A percentile compares a stretch with the other conserved stretches of the same genome.
phyloP scores from a whole-genome alignment of 805 yeast species.

The Yarrowia phangngaensis region DNA sequence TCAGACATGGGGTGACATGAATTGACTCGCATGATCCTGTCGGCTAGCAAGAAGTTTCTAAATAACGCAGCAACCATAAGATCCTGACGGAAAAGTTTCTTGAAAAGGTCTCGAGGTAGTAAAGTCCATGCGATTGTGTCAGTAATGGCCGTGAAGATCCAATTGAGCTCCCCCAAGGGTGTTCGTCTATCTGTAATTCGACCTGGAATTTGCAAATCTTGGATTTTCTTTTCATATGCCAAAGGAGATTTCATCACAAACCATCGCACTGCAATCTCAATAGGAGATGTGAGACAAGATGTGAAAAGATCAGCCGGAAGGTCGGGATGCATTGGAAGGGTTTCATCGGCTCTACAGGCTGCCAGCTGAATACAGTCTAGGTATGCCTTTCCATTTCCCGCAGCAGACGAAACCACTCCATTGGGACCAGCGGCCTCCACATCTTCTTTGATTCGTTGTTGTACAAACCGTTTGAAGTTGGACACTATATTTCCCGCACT shows the following conservation, averaged over 20 bases:
- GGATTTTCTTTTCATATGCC: slow-evolving; percentile 35
- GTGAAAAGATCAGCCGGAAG: slow-evolving; percentile 95
- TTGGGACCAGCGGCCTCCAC: slow-evolving; percentile 53
- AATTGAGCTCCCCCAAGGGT: slow-evolving; percentile 90
- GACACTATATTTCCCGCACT: slow-evolving; percentile 90
- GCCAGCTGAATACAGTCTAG: slow-evolving; percentile 89
- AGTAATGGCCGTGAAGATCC: slow-evolving; percentile 97
- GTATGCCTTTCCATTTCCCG: slow-evolving; percentile 40
- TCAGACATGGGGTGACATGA: slow-evolving; percentile 94
- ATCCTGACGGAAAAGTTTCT: slow-evolving; percentile 88
- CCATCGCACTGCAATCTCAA: slow-evolving; percentile 89
- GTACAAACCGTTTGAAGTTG: slow-evolving; percentile 85
- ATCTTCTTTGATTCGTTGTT: slow-evolving; percentile 83
- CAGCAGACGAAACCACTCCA: slow-evolving; percentile 44
- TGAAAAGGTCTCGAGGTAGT: slow-evolving; percentile 80
- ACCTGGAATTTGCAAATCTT: slow-evolving; percentile 73
- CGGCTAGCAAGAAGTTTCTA: slow-evolving; percentile 86
- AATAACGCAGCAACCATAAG: slow-evolving; percentile 94
- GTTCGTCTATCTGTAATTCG: slow-evolving; percentile 88
- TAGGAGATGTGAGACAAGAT: slow-evolving; percentile 92
- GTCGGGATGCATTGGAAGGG: slow-evolving; percentile 87
- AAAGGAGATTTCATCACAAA: slow-evolving; percentile 65
- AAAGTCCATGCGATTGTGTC: slow-evolving; percentile 98
- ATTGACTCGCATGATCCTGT: slow-evolving; percentile 86
- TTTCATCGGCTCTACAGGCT: slow-evolving; percentile 82